Conservation (phyloP, 1,284 basidiomycete species). For the Tremellales sp. region DNA sequence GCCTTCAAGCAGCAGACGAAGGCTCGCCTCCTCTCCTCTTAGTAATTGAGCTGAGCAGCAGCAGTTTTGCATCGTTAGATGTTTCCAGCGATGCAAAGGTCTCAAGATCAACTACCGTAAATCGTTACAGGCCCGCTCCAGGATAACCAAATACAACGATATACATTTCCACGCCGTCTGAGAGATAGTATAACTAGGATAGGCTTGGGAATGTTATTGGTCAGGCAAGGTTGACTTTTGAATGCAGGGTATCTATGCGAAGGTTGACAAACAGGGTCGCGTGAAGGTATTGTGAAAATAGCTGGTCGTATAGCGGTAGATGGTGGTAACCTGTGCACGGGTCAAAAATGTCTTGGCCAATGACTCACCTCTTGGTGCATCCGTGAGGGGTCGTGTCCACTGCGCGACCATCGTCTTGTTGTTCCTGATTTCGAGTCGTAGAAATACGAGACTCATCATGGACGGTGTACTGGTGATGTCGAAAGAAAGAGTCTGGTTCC, state of each 20-base stretch:
- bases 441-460: slow-evolving; percentile 76
- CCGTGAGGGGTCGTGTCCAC: slow-evolving; percentile 56
- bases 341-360: slow-evolving; percentile 9
- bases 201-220: no score
- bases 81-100: no score
- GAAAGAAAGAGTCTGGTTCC: slow-evolving; percentile 68
- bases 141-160: no score
- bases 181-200: no score
- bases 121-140: no score
- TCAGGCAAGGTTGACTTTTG: no score
- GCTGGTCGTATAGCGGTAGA: slow-evolving; percentile 74
- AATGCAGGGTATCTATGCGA: slow-evolving; percentile 42
- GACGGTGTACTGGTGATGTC: slow-evolving; percentile 67
- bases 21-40: no score
- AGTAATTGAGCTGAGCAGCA: no score
- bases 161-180: no score
- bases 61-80: no score
- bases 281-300: slow-evolving; percentile 78
- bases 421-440: slow-evolving; percentile 70
- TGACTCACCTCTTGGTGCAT: slow-evolving; percentile 55
- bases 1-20: no score
- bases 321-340: slow-evolving; percentile 70
- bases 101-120: no score
- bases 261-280: slow-evolving; percentile 77
- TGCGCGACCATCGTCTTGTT: slow-evolving; percentile 61